Percentiles rank a stretch among this genome's conserved stretches.
Conservation (phyloP, 306 rosid species). For the Oxytropis ochrocephala region DNA sequence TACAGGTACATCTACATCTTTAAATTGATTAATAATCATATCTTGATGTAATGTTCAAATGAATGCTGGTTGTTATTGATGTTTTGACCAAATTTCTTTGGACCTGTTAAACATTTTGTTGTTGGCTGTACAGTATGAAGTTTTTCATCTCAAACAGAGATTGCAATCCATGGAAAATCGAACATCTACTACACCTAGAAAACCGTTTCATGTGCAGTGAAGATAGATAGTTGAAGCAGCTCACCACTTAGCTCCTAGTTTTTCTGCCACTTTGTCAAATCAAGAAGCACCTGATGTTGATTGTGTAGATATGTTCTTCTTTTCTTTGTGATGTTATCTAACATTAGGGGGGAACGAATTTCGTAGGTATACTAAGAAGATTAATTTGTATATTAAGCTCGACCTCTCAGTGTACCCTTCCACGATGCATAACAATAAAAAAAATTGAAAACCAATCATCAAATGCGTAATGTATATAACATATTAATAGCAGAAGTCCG, state of each 20-base stretch:
- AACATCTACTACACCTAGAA: constrained; percentile 85
- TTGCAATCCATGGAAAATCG: constrained; percentile 88
- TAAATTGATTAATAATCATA: background rate
- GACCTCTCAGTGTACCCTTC: background rate
- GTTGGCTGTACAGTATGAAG: constrained; percentile 58
- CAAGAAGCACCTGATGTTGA: background rate
- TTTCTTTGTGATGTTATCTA: background rate
- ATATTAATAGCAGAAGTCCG: too few relatives aligned
- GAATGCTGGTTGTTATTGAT: background rate
- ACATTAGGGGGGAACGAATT: background rate
- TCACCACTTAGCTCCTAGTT: background rate
- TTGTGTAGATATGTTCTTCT: background rate
- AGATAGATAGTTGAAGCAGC: background rate
- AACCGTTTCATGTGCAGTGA: constrained; percentile 68
- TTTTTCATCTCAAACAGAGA: constrained; percentile 92
- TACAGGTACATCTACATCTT: constrained; percentile 52
- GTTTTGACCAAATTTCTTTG: background rate
- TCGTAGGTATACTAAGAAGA: background rate
- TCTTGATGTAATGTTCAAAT: background rate
- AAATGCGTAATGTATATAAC: too few relatives aligned
- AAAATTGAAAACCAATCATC: background rate
- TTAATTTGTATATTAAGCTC: background rate
- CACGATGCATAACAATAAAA: background rate
- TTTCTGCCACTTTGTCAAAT: background rate
- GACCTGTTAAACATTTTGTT: background rate